Percentiles rank a stretch among this genome's conserved stretches.
These are phyloP conservation scores for Phytophthora litchii DNA, from an alignment of 352 stramenopile genomes.

Conservation along the genomic window DNA sequence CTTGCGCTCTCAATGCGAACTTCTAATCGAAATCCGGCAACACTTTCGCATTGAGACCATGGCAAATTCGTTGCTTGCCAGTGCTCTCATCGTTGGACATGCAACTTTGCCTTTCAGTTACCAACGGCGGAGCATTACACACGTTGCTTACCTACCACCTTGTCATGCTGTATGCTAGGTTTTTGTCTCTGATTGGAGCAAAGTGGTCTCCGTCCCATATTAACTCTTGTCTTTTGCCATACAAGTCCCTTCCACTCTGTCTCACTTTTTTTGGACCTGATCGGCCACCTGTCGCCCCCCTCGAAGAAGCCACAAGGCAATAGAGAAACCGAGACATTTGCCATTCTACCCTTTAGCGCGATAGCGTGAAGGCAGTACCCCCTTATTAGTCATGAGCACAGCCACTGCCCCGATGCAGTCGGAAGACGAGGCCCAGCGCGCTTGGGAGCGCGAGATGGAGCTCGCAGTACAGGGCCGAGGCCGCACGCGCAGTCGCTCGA, in stretches of 20 bases:
- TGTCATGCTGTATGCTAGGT: background rate
- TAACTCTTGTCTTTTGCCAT: background rate
- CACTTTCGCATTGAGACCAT: background rate
- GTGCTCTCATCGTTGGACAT: slow-evolving; percentile 12
- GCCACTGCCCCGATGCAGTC: slow-evolving; percentile 24
- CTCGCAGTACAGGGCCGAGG: slow-evolving; percentile 70
- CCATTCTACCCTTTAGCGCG: slow-evolving; percentile 12
- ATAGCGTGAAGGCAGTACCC: slow-evolving; percentile 15
- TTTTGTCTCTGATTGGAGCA: slow-evolving; percentile 8
- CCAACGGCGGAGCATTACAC: slow-evolving; percentile 30
- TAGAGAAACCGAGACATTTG: slow-evolving; percentile 12
- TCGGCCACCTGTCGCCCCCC: slow-evolving; percentile 19
- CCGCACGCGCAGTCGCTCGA: slow-evolving; percentile 79
- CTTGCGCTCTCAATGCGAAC: too few species aligned
- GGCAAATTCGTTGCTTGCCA: slow-evolving; percentile 1
- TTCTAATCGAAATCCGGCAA: too few species aligned
- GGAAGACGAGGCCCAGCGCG: slow-evolving; percentile 51
- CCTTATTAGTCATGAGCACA: slow-evolving; percentile 29
- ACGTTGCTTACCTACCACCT: slow-evolving; percentile 5
- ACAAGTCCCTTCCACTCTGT: too few species aligned
- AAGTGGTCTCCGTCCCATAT: background rate
- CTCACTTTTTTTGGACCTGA: slow-evolving; percentile 19
- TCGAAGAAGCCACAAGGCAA: slow-evolving; percentile 27
- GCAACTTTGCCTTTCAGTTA: slow-evolving; percentile 25
- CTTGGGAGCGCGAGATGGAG: slow-evolving; percentile 88